A percentile compares a stretch with the other conserved stretches of the same genome.
Evolutionary conservation across 1,284 basidiomycete species (phyloP).

Genomic region (Fomitopsis palustris): DNA sequence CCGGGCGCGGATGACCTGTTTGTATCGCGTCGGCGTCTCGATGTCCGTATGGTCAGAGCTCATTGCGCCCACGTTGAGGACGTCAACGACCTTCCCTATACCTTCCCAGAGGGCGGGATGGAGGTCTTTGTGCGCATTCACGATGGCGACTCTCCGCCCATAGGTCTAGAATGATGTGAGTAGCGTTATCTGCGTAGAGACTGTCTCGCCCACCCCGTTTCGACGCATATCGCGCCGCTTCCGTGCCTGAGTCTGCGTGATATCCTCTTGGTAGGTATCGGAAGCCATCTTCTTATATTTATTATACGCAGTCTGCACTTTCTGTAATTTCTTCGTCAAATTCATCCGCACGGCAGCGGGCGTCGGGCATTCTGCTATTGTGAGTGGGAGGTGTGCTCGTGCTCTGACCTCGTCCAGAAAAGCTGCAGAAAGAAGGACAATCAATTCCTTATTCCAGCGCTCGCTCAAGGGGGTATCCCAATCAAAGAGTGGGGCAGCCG

Average conservation of each 20-base stretch:
- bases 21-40: not conserved
- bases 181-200: too few species aligned
- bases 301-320: too few species aligned
- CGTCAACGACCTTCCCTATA: not conserved
- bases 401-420: not conserved
- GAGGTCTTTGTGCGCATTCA: not conserved
- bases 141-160: not conserved
- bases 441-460: not conserved
- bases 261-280: too few species aligned
- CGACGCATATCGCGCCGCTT: too few species aligned
- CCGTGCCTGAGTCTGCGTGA: too few species aligned
- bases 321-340: not conserved
- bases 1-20: not conserved
- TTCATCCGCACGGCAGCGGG: not conserved
- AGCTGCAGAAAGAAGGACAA: not conserved
- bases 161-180: not conserved
- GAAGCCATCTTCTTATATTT: too few species aligned
- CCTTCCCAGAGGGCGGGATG: not conserved
- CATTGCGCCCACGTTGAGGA: not conserved
- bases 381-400: not conserved
- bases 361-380: not conserved
- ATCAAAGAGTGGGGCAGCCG: not conserved
- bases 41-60: not conserved
- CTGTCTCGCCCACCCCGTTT: too few species aligned
- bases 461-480: not conserved